A percentile compares a stretch with the other conserved stretches of the same genome.
Conservation (phyloP, 371 early-diverging fungal genomes). For the Rhizopus arrhizus region DNA sequence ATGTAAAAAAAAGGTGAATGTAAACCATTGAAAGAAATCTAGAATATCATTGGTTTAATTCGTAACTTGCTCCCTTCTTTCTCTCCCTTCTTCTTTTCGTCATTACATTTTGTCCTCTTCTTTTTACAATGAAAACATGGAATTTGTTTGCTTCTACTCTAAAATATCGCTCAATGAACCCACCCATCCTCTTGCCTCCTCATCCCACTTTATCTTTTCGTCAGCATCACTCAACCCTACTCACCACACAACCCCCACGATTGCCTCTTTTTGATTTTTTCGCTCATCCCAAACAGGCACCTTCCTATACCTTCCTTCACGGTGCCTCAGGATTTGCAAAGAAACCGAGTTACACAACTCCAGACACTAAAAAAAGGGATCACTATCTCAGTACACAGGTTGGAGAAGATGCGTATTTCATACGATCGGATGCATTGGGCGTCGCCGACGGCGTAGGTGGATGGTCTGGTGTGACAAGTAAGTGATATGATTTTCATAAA, state of each 20-base stretch:
- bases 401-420: slow-evolving; percentile 80
- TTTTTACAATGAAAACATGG: background rate
- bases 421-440: slow-evolving; percentile 71
- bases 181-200: background rate
- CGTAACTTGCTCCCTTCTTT: background rate
- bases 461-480: slow-evolving; percentile 59
- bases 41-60: no score
- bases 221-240: background rate
- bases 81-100: background rate
- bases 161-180: background rate
- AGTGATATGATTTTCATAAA: background rate
- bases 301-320: slow-evolving; percentile 65
- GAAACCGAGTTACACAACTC: slow-evolving; percentile 35
- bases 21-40: no score
- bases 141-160: background rate
- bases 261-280: slow-evolving; percentile 27
- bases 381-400: slow-evolving; percentile 56
- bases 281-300: slow-evolving; percentile 34
- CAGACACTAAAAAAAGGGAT: slow-evolving; percentile 18
- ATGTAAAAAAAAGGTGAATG: no score
- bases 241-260: background rate
- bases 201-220: background rate
- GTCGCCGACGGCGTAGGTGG: slow-evolving; percentile 84
- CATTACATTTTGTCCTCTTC: no score
- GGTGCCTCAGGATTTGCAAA: slow-evolving; percentile 81